phyloP scores from a whole-genome alignment of 805 yeast genomes.

The Lipomyces yamadae region DNA sequence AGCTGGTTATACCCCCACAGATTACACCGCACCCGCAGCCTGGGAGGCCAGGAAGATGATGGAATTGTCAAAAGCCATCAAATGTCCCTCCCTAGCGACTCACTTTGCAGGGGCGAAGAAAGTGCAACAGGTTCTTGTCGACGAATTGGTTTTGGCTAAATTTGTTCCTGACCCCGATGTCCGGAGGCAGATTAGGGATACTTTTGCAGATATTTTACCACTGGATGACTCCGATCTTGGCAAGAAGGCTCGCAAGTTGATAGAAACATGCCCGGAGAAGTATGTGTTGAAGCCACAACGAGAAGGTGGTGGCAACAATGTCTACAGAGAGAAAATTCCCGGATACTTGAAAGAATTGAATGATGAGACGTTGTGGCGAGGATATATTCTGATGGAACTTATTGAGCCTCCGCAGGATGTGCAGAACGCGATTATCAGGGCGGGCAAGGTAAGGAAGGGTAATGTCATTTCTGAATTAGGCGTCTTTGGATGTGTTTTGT shows the following conservation, averaged over 20 bases:
- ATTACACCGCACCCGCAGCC: constrained; percentile 65
- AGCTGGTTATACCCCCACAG: constrained; percentile 85
- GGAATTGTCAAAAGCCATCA: constrained; percentile 79
- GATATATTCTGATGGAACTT: constrained; percentile 91
- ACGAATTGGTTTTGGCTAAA: constrained; percentile 52
- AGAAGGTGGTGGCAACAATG: constrained; percentile 98
- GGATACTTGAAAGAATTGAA: constrained; percentile 62
- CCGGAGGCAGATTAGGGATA: constrained; percentile 47
- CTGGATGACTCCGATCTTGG: constrained; percentile 59
- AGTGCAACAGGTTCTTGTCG: constrained; percentile 85
- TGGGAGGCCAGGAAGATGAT: constrained; percentile 79
- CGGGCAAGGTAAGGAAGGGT: constrained; percentile 65
- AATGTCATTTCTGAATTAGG: constrained; percentile 90
- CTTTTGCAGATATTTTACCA: constrained; percentile 89
- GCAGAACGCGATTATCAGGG: constrained; percentile 71
- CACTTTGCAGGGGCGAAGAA: constrained; percentile 94
- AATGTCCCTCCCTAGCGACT: constrained; percentile 87
- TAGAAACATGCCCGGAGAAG: constrained; percentile 54
- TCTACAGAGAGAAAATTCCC: constrained; percentile 87
- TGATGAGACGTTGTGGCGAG: constrained; percentile 74
- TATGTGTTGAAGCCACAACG: constrained; percentile 96
- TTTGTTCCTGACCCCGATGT: constrained; percentile 49
- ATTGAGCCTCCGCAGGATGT: constrained; percentile 71
- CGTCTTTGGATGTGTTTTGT: constrained; percentile 79
- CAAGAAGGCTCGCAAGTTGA: constrained; percentile 33